These are phyloP conservation scores for Myxozyma nipponensis DNA, from an alignment of 805 yeast species.

Conservation along the genomic window DNA sequence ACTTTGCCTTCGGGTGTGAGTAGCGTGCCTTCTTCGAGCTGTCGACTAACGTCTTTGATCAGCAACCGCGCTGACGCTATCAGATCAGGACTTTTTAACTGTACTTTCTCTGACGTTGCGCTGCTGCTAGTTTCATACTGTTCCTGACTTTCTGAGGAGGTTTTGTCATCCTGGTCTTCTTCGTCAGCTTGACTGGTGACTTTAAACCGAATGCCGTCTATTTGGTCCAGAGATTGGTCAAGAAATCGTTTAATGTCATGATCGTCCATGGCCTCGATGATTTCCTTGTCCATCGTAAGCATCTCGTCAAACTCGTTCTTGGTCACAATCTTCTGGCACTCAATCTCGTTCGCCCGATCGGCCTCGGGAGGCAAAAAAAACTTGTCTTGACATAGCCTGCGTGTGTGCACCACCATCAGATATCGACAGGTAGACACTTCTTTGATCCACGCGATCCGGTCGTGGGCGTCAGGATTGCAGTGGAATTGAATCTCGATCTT, in stretches of 20 bases:
- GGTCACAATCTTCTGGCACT: constrained; percentile 26
- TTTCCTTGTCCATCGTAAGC: constrained; percentile 8
- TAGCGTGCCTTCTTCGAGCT: constrained; percentile 20
- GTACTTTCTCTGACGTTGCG: neutral
- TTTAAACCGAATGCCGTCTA: no score
- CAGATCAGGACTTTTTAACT: constrained; percentile 10
- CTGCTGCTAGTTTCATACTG: neutral
- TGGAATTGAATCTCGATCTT: constrained; percentile 52
- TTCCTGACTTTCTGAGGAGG: neutral
- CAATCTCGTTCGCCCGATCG: constrained; percentile 32
- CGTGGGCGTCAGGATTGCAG: constrained; percentile 45
- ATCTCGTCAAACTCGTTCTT: constrained; percentile 12
- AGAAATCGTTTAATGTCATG: constrained; percentile 11
- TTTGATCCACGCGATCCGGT: constrained; percentile 41
- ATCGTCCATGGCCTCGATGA: constrained; percentile 14
- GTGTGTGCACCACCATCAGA: constrained; percentile 49
- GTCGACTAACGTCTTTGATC: constrained; percentile 16
- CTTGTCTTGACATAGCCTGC: constrained; percentile 46
- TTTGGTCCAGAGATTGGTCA: neutral
- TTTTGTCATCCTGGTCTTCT: neutral
- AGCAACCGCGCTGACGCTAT: constrained; percentile 18
- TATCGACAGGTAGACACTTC: constrained; percentile 60
- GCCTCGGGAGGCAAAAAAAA: constrained; percentile 37
- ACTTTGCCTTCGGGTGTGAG: constrained; percentile 20
- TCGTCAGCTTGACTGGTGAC: neutral